Evolutionary conservation across 2,329 filamentous ascomycete species (phyloP).

Genomic region (Grosmannia huntii): DNA sequence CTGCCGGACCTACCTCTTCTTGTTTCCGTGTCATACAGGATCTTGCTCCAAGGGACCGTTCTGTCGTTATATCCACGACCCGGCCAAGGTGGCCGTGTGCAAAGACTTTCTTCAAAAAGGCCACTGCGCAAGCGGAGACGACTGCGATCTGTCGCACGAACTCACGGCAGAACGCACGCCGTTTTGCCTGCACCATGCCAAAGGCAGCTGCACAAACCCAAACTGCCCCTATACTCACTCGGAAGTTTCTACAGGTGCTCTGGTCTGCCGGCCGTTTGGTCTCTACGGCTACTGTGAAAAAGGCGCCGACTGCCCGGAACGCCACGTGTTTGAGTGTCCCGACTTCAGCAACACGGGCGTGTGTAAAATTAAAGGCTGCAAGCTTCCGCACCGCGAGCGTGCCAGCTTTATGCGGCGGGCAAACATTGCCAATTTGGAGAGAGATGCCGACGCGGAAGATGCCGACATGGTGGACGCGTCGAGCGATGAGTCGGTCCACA

Average conservation of each 20-base stretch:
- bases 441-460: constrained; percentile 25
- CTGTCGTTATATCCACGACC: constrained; percentile 76
- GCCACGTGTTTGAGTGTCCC: constrained; percentile 87
- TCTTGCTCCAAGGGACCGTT: constrained; percentile 69
- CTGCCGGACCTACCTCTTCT: neutral
- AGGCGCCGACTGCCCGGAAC: constrained; percentile 62
- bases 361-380: constrained; percentile 72
- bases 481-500: constrained; percentile 65
- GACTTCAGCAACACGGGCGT: constrained; percentile 84
- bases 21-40: constrained; percentile 39
- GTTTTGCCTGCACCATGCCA: constrained; percentile 78
- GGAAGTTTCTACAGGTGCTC: constrained; percentile 60
- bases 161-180: constrained; percentile 72
- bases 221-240: constrained; percentile 82
- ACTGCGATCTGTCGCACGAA: constrained; percentile 86
- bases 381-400: constrained; percentile 75
- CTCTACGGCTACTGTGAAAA: constrained; percentile 80
- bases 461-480: constrained; percentile 56
- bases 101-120: constrained; percentile 74
- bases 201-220: constrained; percentile 77
- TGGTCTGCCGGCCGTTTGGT: constrained; percentile 75
- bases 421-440: constrained; percentile 31
- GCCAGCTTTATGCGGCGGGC: constrained; percentile 66
- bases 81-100: constrained; percentile 78
- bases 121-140: constrained; percentile 60